Percentiles rank a stretch among this genome's conserved stretches.
Evolutionary conservation across 768 basidiomycete genomes (phyloP).

Genomic region (Naganishia vishniacii): DNA sequence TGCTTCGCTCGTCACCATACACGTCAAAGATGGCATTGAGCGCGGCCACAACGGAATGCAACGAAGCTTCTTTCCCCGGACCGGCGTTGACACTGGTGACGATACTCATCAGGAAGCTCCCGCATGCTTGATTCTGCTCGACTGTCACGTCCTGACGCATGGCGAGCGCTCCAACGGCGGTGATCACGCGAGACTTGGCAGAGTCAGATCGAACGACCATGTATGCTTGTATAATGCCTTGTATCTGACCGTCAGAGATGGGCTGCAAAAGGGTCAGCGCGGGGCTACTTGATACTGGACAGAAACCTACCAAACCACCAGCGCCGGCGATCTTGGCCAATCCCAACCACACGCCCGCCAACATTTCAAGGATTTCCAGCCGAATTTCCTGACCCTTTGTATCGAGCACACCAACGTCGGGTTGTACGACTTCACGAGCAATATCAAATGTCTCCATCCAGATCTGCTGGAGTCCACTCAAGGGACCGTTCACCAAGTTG

Average conservation of each 20-base stretch:
- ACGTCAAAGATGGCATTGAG: slow-evolving; percentile 83
- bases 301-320: slow-evolving; percentile 56
- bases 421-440: slow-evolving; percentile 35
- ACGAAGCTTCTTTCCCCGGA: slow-evolving; percentile 53
- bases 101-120: slow-evolving; percentile 40
- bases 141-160: slow-evolving; percentile 59
- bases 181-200: slow-evolving; percentile 71
- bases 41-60: slow-evolving; percentile 58
- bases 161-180: slow-evolving; percentile 78
- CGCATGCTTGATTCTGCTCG: slow-evolving; percentile 60
- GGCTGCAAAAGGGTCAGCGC: slow-evolving; percentile 21
- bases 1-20: slow-evolving; percentile 76
- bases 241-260: slow-evolving; percentile 60
- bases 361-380: slow-evolving; percentile 61
- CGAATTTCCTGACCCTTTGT: slow-evolving; percentile 60
- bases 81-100: slow-evolving; percentile 25
- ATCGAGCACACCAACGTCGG: slow-evolving; percentile 27
- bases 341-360: slow-evolving; percentile 70
- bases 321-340: slow-evolving; percentile 66
- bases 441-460: slow-evolving; percentile 43
- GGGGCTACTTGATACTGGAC: neutral
- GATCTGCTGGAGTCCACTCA: slow-evolving; percentile 56
- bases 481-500: slow-evolving; percentile 56
- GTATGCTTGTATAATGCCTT: slow-evolving; percentile 60
- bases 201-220: slow-evolving; percentile 56